Base-by-base conservation (phyloP, 495 filamentous ascomycete genomes). In the Podospora sp. region DNA sequence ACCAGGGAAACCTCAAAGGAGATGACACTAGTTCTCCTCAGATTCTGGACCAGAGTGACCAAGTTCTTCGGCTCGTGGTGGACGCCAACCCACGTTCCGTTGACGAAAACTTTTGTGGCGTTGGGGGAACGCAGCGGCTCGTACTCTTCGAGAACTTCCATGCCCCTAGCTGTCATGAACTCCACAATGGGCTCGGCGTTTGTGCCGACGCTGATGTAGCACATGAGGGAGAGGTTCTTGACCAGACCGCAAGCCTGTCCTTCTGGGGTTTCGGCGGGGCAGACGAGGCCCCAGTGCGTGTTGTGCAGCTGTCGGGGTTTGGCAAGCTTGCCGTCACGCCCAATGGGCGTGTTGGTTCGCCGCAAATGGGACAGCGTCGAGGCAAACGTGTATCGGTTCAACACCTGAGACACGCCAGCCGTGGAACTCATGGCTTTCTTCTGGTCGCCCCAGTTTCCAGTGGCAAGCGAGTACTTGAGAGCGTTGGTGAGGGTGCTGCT, bases 371-470 rank as follows among this genome's bases (percentile, higher is more conserved):
- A 98, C 22, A 99, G 79, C 2, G 93, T 97, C 33, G 96, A 98
- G 21, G 96, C 90, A 74, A 95, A 99, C 0, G 96, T 98, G 74
- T 98, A 98, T 73, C 95, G 88, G 83, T 97, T 98, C 62, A 99
- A 83, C 79, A 99, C 96, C 79, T 99, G 95, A 11, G 94, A 97
- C 29, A 99, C 95, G 80, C 95, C 95, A 60, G 95, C 95, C 69
- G 96, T 98, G 1, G 93, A 90, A 69, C 87, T 90, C 69, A 90
- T 91, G 21, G 95, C 94, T 83, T 98, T 98, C 86, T 97, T 99
- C 79, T 98, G 95, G 68, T 98, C 95, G 67, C 96, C 96, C 95
- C 95, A 99, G 78, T 99, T 99, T 65, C 95, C 95, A 8, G 95
- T 99, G n/a, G 95, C 94, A 52, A 99, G 85, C 49, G 94, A 97